phyloP scores from a whole-genome alignment of 371 early-diverging fungal species.

The Conidiobolus incongruus region DNA sequence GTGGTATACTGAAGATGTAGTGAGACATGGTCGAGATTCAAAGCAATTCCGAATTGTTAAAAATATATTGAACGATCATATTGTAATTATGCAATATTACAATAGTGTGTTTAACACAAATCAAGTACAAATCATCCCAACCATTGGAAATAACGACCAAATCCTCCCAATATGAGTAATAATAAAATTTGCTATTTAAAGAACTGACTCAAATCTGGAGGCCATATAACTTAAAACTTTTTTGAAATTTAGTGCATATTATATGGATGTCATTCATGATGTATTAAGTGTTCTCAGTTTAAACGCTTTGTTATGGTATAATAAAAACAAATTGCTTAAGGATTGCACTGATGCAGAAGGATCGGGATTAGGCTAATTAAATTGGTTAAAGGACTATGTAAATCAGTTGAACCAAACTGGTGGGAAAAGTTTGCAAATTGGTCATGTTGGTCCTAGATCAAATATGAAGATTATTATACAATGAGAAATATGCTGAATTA shows the following conservation, averaged over 20 bases:
- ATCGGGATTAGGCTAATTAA: too few relatives aligned
- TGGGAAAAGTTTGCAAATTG: too few relatives aligned
- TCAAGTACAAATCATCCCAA: conserved; percentile 13
- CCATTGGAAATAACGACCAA: conserved; percentile 20
- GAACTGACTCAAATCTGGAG: conserved; percentile 1
- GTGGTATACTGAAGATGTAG: conserved; percentile 20
- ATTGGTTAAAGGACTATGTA: too few relatives aligned
- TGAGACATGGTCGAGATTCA: conserved; percentile 18
- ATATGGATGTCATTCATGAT: not conserved
- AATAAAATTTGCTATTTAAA: not conserved
- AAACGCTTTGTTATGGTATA: conserved; percentile 9
- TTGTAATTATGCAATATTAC: conserved; percentile 10
- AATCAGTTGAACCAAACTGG: too few relatives aligned
- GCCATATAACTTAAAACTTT: not conserved
- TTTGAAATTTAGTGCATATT: conserved; percentile 2
- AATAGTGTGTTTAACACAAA: conserved; percentile 9
- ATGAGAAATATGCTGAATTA: too few relatives aligned
- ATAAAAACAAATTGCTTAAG: conserved; percentile 5
- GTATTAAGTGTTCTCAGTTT: conserved; percentile 8
- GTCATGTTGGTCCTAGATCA: too few relatives aligned
- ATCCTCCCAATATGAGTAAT: conserved; percentile 9
- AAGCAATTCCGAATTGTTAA: conserved; percentile 7
- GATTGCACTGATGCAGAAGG: conserved; percentile 12
- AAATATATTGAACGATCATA: conserved; percentile 12
- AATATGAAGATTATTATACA: too few relatives aligned